Evolutionary conservation across 768 basidiomycete species (phyloP).

Genomic region (Suillus decipiens): DNA sequence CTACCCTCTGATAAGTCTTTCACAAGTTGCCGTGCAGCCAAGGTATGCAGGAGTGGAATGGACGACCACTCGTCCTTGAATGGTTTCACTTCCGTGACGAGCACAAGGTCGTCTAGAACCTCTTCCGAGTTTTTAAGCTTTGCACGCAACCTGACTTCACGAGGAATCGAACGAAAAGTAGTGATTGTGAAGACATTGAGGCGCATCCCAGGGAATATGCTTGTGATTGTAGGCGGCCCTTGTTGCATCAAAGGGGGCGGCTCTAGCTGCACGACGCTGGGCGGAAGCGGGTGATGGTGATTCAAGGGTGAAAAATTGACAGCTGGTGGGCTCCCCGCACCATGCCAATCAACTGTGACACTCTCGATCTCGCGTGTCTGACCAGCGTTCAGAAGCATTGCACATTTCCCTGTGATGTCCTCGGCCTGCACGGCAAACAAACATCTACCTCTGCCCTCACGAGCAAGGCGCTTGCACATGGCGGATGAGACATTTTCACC

Average conservation of each 20-base stretch:
- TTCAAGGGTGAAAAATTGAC: slow-evolving; percentile 7
- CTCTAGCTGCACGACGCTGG: slow-evolving; percentile 27
- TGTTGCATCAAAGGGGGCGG: slow-evolving; percentile 37
- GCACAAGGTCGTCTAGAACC: slow-evolving; percentile 22
- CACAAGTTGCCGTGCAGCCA: slow-evolving; percentile 58
- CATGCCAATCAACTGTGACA: slow-evolving; percentile 51
- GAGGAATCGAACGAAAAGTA: slow-evolving; percentile 24
- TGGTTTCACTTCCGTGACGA: slow-evolving; percentile 28
- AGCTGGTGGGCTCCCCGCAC: slow-evolving; percentile 18
- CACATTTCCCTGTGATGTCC: slow-evolving; percentile 49
- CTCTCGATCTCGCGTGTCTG: slow-evolving; percentile 46
- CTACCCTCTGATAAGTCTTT: slow-evolving; percentile 45
- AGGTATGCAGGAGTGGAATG: slow-evolving; percentile 48
- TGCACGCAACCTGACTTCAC: slow-evolving; percentile 27
- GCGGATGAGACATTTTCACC: slow-evolving; percentile 51
- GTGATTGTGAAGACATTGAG: slow-evolving; percentile 38
- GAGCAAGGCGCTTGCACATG: slow-evolving; percentile 55
- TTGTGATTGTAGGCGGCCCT: slow-evolving; percentile 32
- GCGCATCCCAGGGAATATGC: slow-evolving; percentile 36
- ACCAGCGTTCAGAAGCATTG: slow-evolving; percentile 52
- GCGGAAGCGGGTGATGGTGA: slow-evolving; percentile 23
- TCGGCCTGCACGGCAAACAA: slow-evolving; percentile 49
- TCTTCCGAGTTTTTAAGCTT: slow-evolving; percentile 28
- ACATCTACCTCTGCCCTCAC: slow-evolving; percentile 51
- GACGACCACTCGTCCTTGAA: slow-evolving; percentile 20